Evolutionary conservation across 148 eudicot species (phyloP), one percentile per base, ranked within the genome.

Genomic region (Polygonum maritimum): DNA sequence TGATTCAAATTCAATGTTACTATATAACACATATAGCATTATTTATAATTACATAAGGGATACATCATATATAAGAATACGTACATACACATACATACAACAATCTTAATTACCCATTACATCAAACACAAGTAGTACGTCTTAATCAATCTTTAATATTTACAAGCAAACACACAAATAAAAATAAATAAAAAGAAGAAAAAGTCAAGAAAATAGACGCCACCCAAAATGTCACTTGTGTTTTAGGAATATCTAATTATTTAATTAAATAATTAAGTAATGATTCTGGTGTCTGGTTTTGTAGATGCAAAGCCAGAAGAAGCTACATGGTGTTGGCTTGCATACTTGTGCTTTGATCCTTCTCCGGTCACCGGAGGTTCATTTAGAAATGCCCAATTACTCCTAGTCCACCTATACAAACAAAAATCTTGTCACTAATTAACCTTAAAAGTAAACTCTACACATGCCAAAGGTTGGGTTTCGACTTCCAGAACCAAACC

Each of bases 381-480:
- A 33, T 88, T 86, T 36, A 88, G 83, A 79, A 83, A 85, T 9
- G 92, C 89, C 75, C 73, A 88, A 39, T 65, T 86, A 73, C 83
- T 82, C 36, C 87, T 85, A 12, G 78, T 78, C 92, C 92, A 88
- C 92, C 92, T 88, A 76, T 72, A 80, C 21, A 54, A 5, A 9
- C 33, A 58, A 7, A 5, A 44, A 10, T 44, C 45, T 26, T 26
- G 1, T 26, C 31, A 26, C 31, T 26, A 26, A 26, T 6, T 0
- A 44, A 44, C 47, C 9, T 6, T 44, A 44, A 44, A 10, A 44
- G 7, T 44, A 7, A 44, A 44, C 47, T 44, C 10, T 7, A 44
- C 11, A 8, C 11, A 44, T 44, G 1, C 9, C 9, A 44, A 10
- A 6, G 47, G 47, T 44, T 44, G 47, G 31, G 31, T 26, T 26